Base-by-base conservation (phyloP, 179 eudicot species). In the Spergularia azorica region DNA sequence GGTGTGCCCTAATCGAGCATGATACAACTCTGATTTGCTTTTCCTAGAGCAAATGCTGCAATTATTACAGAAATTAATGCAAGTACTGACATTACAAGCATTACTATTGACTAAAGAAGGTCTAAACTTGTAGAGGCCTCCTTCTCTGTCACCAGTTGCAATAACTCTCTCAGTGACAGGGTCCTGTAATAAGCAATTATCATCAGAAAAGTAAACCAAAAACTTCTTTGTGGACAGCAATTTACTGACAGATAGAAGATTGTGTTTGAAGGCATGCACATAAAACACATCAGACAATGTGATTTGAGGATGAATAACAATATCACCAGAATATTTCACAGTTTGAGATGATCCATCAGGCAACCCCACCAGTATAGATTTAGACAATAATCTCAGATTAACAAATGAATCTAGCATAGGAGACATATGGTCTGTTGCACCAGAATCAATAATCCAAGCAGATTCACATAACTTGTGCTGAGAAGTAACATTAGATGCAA, bases 1-100 rank as follows among this genome's bases (percentile, higher is more conserved):
- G 2, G 16, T 70, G 21, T 54, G 60, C 3, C 73, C 62, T 20
- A 54, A 36, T 11, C 73, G 56, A 51, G 61, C 61, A 70, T 70
- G 73, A 9, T 51, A 15, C 3, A 46, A 68, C 38, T 52, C 18
- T 21, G 2, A 2, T 52, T 54, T 17, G 16, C 59, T 56, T 36
- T 36, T 26, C 32, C 32, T 26, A 26, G 32, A 26, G 32, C 32
- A 26, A 26, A 26, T 26, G 2, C 32, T 26, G 38, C 38, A 36
- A 36, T 36, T 36, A 36, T 36, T 36, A 36, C 38, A 36, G 4
- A 1, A 36, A 36, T 2, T 36, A 3, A 2, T 36, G 3, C 3
- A 1, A 36, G 2, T 36, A 36, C 38, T 36, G 38, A 36, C 38
- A 36, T 36, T 36, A 36, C 38, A 36, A 1, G 38, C 38, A 36